These are phyloP conservation scores for Mycena vulgaris DNA, from an alignment of 768 basidiomycete species.

Conservation along the genomic window DNA sequence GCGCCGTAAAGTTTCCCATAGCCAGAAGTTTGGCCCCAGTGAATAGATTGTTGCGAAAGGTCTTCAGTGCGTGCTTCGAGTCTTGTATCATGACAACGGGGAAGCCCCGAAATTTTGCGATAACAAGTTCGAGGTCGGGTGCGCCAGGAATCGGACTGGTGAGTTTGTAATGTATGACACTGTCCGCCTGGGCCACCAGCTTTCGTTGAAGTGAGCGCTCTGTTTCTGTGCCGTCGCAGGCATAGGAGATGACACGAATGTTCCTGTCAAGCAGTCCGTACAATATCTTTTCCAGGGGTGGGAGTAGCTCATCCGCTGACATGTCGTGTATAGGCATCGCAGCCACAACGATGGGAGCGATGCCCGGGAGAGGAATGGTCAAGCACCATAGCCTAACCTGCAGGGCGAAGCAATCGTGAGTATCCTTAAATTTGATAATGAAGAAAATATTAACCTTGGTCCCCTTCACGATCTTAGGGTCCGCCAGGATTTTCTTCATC, in stretches of 20 bases:
- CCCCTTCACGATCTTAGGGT: background rate
- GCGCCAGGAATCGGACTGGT: background rate
- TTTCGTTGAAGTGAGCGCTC: slow-evolving; percentile 40
- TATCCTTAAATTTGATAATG: background rate
- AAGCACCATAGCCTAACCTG: slow-evolving; percentile 51
- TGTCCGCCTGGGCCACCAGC: background rate
- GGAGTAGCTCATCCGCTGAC: slow-evolving; percentile 33
- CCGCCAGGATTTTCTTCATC: background rate
- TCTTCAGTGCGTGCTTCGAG: slow-evolving; percentile 50
- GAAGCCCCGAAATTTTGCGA: background rate
- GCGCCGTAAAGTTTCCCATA: slow-evolving; percentile 40
- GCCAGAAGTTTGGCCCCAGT: slow-evolving; percentile 47
- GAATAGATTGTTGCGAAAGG: slow-evolving; percentile 47
- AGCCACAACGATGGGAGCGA: slow-evolving; percentile 51
- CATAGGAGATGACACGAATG: slow-evolving; percentile 49
- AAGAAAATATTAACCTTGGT: background rate
- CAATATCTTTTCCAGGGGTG: slow-evolving; percentile 37
- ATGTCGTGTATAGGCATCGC: slow-evolving; percentile 42
- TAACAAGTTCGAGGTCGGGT: background rate
- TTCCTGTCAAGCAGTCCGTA: slow-evolving; percentile 40
- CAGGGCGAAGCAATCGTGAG: background rate
- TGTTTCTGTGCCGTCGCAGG: slow-evolving; percentile 53
- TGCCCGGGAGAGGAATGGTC: slow-evolving; percentile 46
- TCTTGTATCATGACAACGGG: slow-evolving; percentile 35
- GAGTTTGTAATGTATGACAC: background rate